These are phyloP conservation scores for Parmelia sp. DNA, from an alignment of 495 filamentous ascomycete species.

Conservation along the genomic window DNA sequence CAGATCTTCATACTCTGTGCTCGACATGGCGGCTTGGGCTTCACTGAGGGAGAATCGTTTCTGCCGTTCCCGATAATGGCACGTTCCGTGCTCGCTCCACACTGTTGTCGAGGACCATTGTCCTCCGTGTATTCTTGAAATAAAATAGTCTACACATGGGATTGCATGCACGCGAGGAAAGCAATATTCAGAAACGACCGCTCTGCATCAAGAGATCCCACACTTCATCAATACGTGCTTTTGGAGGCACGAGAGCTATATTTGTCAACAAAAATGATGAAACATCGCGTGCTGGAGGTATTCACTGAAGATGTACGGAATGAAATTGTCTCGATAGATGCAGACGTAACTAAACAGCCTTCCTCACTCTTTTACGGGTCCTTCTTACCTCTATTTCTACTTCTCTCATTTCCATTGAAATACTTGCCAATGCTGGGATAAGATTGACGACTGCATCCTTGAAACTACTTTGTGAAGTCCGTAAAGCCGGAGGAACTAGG, in stretches of 20 bases:
- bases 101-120: not conserved
- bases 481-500: constrained; percentile 53
- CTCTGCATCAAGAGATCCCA: not conserved
- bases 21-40: not conserved
- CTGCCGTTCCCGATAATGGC: not conserved
- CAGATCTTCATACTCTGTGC: too few relatives aligned
- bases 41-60: not conserved
- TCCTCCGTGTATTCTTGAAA: not conserved
- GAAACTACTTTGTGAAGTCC: constrained; percentile 51
- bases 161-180: not conserved
- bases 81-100: not conserved
- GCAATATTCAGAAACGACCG: not conserved
- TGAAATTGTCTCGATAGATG: not conserved
- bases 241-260: not conserved
- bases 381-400: constrained; percentile 57
- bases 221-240: not conserved
- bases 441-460: constrained; percentile 33
- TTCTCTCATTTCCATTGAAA: constrained; percentile 62
- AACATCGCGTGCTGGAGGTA: not conserved
- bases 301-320: not conserved
- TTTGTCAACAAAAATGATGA: not conserved
- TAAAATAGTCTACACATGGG: not conserved
- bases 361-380: constrained; percentile 23
- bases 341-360: constrained; percentile 7
- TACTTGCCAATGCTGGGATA: constrained; percentile 38